Percentiles rank a stretch among this genome's conserved stretches.
These are phyloP conservation scores for Avena sativa DNA, from an alignment of 176 grass and related monocot genomes.

Conservation along the genomic window DNA sequence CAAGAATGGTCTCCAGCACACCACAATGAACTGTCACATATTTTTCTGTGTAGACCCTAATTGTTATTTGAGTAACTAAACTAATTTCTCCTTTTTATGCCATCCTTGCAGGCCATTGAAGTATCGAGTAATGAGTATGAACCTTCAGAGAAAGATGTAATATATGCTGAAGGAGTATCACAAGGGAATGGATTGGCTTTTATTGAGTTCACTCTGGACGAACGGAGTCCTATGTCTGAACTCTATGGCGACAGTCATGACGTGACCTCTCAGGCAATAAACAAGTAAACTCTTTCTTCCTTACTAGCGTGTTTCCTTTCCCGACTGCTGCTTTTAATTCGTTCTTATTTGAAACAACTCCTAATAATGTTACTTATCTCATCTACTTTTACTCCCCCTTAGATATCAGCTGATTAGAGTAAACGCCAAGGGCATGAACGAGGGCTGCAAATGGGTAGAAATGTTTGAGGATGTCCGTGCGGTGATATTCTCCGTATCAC, in stretches of 20 bases:
- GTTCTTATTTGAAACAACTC: slow-evolving; percentile 15
- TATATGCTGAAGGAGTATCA: slow-evolving; percentile 93
- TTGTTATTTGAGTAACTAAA: slow-evolving; percentile 25
- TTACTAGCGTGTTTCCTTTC: slow-evolving; percentile 12
- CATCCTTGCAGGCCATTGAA: slow-evolving; percentile 80
- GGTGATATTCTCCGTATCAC: slow-evolving; percentile 83
- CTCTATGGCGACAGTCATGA: slow-evolving; percentile 73
- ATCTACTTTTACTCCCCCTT: slow-evolving; percentile 25
- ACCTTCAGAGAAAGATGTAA: slow-evolving; percentile 90
- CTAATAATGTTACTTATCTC: slow-evolving; percentile 8
- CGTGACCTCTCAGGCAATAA: slow-evolving; percentile 61
- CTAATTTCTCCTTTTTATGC: slow-evolving; percentile 5
- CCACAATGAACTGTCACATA: neutral
- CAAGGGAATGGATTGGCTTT: slow-evolving; percentile 95
- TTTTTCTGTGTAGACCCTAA: neutral
- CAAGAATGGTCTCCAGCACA: neutral
- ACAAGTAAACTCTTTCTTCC: slow-evolving; percentile 64
- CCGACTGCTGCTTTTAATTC: neutral
- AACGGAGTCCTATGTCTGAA: slow-evolving; percentile 87
- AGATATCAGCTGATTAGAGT: slow-evolving; percentile 94
- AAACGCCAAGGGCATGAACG: slow-evolving; percentile 79
- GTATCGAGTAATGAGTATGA: slow-evolving; percentile 98
- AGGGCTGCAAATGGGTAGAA: slow-evolving; percentile 98
- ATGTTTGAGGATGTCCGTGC: slow-evolving; percentile 97
- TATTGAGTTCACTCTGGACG: slow-evolving; percentile 88